These are phyloP conservation scores for Xylaria sp. DNA, from an alignment of 2,329 filamentous ascomycete species.

Conservation along the genomic window DNA sequence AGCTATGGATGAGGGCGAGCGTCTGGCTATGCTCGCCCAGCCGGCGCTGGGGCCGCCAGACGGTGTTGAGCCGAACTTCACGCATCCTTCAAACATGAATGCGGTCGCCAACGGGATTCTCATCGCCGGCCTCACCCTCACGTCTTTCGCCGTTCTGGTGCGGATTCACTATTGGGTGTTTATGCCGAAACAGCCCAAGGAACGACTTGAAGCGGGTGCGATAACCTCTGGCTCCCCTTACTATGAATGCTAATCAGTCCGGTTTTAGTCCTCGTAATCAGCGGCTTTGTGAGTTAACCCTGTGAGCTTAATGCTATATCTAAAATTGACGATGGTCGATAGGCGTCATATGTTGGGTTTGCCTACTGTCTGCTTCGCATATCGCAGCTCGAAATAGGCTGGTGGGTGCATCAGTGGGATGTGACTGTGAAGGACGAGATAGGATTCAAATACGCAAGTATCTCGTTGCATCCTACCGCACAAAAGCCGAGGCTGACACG, in stretches of 20 bases:
- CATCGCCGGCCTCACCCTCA: constrained; percentile 8
- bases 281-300: constrained; percentile 13
- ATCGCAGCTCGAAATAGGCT: constrained; percentile 16
- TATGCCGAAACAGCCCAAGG: constrained; percentile 5
- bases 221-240: not conserved
- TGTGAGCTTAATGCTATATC: not conserved
- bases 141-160: constrained; percentile 3
- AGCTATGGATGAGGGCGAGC: constrained; percentile 7
- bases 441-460: constrained; percentile 18
- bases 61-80: constrained; percentile 4
- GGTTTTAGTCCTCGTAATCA: constrained; percentile 14
- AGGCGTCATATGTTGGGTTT: constrained; percentile 22
- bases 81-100: constrained; percentile 18
- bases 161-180: constrained; percentile 16
- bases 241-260: not conserved
- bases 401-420: constrained; percentile 26
- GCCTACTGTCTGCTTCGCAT: constrained; percentile 14
- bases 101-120: constrained; percentile 8
- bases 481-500: not conserved
- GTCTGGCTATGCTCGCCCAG: constrained; percentile 4
- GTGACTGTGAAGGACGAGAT: constrained; percentile 7
- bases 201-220: constrained; percentile 17
- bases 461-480: not conserved
- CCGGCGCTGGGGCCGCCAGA: constrained; percentile 5
- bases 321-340: not conserved